phyloP scores from a whole-genome alignment of 306 rosid genomes.

The Rosa rugosa region DNA sequence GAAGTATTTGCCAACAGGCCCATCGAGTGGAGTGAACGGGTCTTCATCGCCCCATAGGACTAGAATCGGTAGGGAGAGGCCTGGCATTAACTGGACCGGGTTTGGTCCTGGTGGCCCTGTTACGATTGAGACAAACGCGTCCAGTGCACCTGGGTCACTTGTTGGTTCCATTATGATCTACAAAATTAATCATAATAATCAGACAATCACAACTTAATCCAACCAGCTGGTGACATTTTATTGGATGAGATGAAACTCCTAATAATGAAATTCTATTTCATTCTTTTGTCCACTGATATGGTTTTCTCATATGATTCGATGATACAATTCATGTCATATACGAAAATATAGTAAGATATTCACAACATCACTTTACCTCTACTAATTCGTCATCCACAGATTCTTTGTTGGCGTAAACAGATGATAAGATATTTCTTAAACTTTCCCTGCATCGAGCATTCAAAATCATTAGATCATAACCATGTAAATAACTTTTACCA shows the following conservation, averaged over 20 bases:
- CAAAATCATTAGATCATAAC: slow-evolving; percentile 13
- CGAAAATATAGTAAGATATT: not conserved
- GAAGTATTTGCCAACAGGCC: slow-evolving; percentile 90
- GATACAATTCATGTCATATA: no score
- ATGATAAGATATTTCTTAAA: slow-evolving; percentile 57
- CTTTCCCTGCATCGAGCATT: slow-evolving; percentile 59
- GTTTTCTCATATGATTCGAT: no score
- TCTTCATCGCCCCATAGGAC: slow-evolving; percentile 90
- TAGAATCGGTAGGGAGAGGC: slow-evolving; percentile 61
- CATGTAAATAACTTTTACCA: not conserved
- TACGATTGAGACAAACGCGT: slow-evolving; percentile 79
- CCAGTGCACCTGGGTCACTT: slow-evolving; percentile 66
- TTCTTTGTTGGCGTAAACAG: slow-evolving; percentile 78
- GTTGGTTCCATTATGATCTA: slow-evolving; percentile 87
- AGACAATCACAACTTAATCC: no score
- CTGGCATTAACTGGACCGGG: slow-evolving; percentile 73
- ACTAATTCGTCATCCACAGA: slow-evolving; percentile 83
- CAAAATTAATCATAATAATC: slow-evolving; percentile 14
- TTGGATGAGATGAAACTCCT: no score
- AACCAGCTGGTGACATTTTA: no score
- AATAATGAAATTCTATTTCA: no score
- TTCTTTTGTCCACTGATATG: no score
- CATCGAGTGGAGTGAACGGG: slow-evolving; percentile 91
- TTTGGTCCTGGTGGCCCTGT: slow-evolving; percentile 95
- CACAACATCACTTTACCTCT: slow-evolving; percentile 43